phyloP scores from a whole-genome alignment of 2,329 filamentous ascomycete genomes.

The Sphaerulina vaccinii region DNA sequence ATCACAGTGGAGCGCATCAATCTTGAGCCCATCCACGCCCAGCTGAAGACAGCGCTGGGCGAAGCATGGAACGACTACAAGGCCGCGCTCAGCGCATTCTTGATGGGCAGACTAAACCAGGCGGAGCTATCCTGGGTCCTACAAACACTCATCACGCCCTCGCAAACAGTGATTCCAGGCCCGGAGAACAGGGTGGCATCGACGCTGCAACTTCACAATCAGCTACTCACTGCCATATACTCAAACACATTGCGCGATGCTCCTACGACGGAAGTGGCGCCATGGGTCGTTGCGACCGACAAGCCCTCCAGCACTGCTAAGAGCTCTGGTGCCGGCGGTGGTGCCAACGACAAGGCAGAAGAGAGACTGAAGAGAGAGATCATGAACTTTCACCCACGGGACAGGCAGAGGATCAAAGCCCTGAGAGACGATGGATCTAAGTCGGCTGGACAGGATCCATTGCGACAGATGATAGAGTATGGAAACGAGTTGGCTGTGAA shows the following conservation, averaged over 20 bases:
- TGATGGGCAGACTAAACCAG: slow-evolving; percentile 61
- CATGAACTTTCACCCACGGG: slow-evolving; percentile 61
- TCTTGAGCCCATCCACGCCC: slow-evolving; percentile 61
- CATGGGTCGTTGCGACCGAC: slow-evolving; percentile 67
- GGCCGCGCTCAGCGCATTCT: slow-evolving; percentile 56
- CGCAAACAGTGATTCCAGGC: slow-evolving; percentile 42
- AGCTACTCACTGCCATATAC: slow-evolving; percentile 58
- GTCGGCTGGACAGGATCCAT: slow-evolving; percentile 24
- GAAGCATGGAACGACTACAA: slow-evolving; percentile 63
- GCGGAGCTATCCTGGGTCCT: slow-evolving; percentile 59
- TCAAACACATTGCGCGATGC: slow-evolving; percentile 60
- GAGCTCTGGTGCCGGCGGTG: slow-evolving; percentile 39
- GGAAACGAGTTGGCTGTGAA: slow-evolving; percentile 32
- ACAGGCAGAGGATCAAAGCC: slow-evolving; percentile 52
- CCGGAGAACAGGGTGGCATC: slow-evolving; percentile 26
- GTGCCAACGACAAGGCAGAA: slow-evolving; percentile 59
- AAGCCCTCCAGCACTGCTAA: slow-evolving; percentile 72
- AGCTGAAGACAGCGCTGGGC: slow-evolving; percentile 59
- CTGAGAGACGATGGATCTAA: slow-evolving; percentile 27
- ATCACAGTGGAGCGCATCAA: slow-evolving; percentile 61
- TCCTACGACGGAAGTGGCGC: slow-evolving; percentile 59
- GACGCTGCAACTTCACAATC: slow-evolving; percentile 58
- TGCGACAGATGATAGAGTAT: slow-evolving; percentile 32
- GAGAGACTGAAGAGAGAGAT: slow-evolving; percentile 63
- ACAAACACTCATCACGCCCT: slow-evolving; percentile 54